Evolutionary conservation across 2,329 filamentous ascomycete genomes (phyloP).

Genomic region (Cryphonectria japonica): DNA sequence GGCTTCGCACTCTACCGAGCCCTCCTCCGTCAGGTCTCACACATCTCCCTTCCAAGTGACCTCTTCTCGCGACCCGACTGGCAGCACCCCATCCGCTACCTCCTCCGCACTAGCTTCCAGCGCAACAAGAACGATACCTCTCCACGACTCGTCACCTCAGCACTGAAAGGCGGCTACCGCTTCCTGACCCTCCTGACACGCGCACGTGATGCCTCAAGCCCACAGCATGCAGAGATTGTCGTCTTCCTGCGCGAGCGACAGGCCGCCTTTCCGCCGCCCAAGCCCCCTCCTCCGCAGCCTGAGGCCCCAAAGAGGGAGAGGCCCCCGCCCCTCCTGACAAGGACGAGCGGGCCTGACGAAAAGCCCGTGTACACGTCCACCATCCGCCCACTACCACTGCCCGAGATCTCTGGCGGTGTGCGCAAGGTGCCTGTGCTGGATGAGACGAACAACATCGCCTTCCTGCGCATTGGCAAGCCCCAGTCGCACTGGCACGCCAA

Average conservation of each 20-base stretch:
- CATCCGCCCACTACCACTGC: slow-evolving; percentile 51
- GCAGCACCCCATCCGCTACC: slow-evolving; percentile 54
- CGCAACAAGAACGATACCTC: slow-evolving; percentile 63
- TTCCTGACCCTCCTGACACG: slow-evolving; percentile 48
- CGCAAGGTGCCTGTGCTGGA: slow-evolving; percentile 63
- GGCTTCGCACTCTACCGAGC: slow-evolving; percentile 74
- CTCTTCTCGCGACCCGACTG: slow-evolving; percentile 39
- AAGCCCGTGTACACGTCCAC: slow-evolving; percentile 53
- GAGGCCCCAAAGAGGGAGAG: slow-evolving; percentile 30
- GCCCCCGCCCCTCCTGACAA: slow-evolving; percentile 32
- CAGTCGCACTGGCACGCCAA: slow-evolving; percentile 64
- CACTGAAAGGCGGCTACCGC: slow-evolving; percentile 69
- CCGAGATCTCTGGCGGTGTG: slow-evolving; percentile 50
- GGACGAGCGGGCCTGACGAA: slow-evolving; percentile 35
- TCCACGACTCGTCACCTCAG: slow-evolving; percentile 61
- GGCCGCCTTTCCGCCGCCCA: slow-evolving; percentile 38
- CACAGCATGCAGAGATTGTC: slow-evolving; percentile 48
- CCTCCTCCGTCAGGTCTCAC: slow-evolving; percentile 62
- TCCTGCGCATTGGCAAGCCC: slow-evolving; percentile 69
- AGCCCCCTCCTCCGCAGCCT: slow-evolving; percentile 39
- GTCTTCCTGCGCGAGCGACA: slow-evolving; percentile 44
- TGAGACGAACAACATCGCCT: slow-evolving; percentile 60
- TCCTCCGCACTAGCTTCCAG: slow-evolving; percentile 66
- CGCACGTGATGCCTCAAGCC: slow-evolving; percentile 42
- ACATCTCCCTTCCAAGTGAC: slow-evolving; percentile 56